These are phyloP conservation scores for Cenchrus americanus DNA, from an alignment of 176 grass and related monocot genomes.

Conservation along the genomic window DNA sequence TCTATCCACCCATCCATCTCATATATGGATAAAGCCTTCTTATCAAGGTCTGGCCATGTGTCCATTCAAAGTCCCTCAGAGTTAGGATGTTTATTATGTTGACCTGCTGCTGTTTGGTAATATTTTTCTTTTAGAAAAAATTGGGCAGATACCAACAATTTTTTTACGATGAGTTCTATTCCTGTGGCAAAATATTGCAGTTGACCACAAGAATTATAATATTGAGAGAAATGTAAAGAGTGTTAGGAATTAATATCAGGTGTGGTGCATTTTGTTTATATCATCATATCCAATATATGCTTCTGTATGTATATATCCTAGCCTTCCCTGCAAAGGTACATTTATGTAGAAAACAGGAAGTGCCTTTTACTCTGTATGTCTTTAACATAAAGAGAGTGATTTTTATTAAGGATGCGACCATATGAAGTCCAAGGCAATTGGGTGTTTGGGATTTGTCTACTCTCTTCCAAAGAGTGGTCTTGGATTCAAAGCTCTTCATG, in stretches of 20 bases:
- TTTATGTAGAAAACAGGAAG: not conserved
- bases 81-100: not conserved
- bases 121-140: not conserved
- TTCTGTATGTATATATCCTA: conserved; percentile 6
- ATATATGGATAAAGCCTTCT: not conserved
- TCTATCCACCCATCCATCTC: not conserved
- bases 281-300: not conserved
- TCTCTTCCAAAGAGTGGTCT: not conserved
- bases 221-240: not conserved
- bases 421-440: not conserved
- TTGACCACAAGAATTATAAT: not conserved
- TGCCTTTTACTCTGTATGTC: not conserved
- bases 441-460: not conserved
- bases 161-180: not conserved
- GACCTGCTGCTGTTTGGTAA: conserved; percentile 1
- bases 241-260: not conserved
- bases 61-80: not conserved
- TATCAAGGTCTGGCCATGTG: not conserved
- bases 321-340: not conserved
- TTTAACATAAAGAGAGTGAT: not conserved
- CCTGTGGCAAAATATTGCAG: not conserved
- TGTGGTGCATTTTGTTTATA: not conserved
- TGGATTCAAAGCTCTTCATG: not conserved
- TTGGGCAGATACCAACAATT: not conserved
- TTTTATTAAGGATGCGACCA: too few species aligned